Evolutionary conservation across 2,329 filamentous ascomycete species (phyloP), one percentile per base, ranked within the genome.

Genomic region (Onygenales sp.): DNA sequence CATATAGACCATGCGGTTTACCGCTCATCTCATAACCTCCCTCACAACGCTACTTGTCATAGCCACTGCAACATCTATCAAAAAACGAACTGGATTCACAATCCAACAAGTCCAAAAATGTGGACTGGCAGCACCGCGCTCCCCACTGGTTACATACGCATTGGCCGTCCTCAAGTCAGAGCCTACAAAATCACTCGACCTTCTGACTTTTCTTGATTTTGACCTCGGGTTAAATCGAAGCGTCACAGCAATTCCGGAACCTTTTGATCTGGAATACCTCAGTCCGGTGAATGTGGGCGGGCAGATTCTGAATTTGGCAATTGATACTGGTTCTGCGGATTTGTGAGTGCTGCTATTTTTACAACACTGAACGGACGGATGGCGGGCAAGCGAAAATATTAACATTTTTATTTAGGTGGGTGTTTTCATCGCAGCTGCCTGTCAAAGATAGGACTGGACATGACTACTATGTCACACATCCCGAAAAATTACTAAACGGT

Each of bases 241-340:
- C 13, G 55, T 57, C 54, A 54, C 67, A 27, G 70, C 74, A 14
- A 74, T 69, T 14, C 77, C 78, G 0, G 67, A 75, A 55, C 59
- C 67, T n/a, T 67, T 73, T 47, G 82, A 85, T 57, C 69, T 71
- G 3, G 76, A 83, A 63, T 85, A 83, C 54, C 69, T 84, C 33
- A 76, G 79, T 53, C 80, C 83, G 0, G 80, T 89, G 46, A 75
- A 72, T 2, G 73, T 89, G 57, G 87, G 86, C 44, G 70, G 77
- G 63, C 81, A 84, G 60, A 78, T 72, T 2, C 65, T 88, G 57
- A 77, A 82, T 55, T 66, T 90, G 56, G 84, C 88, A 64, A 78
- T 90, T 56, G 87, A 90, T 59, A 90, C 86, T 11, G 84, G 76
- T 57, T 85, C 75, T 57, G 76, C 82, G 42, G 84, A 86, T 69